Evolutionary conservation across 257 asterid species (phyloP).

Genomic region (Solanum boliviense): DNA sequence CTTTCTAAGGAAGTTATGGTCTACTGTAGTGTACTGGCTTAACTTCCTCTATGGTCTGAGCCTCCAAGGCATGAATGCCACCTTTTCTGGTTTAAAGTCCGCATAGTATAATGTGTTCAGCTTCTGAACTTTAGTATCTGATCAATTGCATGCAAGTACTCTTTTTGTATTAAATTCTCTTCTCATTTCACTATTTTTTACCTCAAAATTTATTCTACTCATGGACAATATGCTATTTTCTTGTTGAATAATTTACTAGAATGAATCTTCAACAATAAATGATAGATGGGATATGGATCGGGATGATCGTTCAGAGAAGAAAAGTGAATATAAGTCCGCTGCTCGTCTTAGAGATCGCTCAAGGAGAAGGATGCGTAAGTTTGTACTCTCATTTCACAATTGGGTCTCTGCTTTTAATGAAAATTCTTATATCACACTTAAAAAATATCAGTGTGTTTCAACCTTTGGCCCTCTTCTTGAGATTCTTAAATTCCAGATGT

Average conservation of each 20-base stretch:
- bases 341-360: slow-evolving; percentile 31
- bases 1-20: not conserved
- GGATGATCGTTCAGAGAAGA: slow-evolving; percentile 30
- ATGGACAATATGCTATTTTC: not conserved
- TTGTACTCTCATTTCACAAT: not conserved
- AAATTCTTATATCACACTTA: not conserved
- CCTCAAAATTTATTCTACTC: not conserved
- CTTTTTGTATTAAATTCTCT: not conserved
- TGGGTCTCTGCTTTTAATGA: not conserved
- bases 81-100: not conserved
- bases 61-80: not conserved
- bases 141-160: not conserved
- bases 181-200: not conserved
- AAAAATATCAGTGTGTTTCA: not conserved
- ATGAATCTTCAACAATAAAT: slow-evolving; percentile 24
- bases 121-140: not conserved
- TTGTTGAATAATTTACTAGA: slow-evolving; percentile 8
- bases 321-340: slow-evolving; percentile 37
- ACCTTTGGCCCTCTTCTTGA: not conserved
- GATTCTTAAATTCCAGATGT: not conserved
- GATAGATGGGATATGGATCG: slow-evolving; percentile 17
- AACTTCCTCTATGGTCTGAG: not conserved
- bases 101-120: not conserved
- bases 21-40: not conserved
- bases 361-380: slow-evolving; percentile 58